Conservation (phyloP, 495 filamentous ascomycete genomes). For the Aspergillus egyptiacus region DNA sequence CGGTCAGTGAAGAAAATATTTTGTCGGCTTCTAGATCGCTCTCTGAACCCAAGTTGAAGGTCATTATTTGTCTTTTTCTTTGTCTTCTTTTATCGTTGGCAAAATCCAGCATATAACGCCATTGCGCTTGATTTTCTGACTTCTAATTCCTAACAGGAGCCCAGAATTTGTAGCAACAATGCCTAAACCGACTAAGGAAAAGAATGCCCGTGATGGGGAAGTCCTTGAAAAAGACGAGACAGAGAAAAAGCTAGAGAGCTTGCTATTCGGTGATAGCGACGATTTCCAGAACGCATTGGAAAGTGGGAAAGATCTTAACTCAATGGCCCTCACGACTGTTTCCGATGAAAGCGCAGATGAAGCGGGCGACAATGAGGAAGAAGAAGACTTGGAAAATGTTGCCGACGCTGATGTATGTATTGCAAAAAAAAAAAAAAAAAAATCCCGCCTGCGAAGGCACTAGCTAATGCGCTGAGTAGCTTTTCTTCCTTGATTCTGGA, state of each 20-base stretch:
- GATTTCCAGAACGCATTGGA: constrained; percentile 70
- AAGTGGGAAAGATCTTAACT: constrained; percentile 29
- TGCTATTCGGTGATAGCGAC: constrained; percentile 80
- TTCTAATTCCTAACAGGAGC: not conserved
- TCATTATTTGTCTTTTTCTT: not conserved
- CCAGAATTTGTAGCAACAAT: constrained; percentile 17
- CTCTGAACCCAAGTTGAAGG: not conserved
- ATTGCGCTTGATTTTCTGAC: not conserved
- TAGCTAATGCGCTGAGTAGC: constrained; percentile 35
- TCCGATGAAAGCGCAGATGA: constrained; percentile 34
- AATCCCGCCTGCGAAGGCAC: not conserved
- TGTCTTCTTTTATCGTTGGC: not conserved
- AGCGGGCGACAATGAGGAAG: constrained; percentile 19
- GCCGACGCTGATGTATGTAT: constrained; percentile 59
- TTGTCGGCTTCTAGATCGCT: constrained; percentile 4
- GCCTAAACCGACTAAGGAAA: constrained; percentile 31
- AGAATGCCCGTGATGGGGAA: constrained; percentile 36
- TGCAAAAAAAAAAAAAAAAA: no score
- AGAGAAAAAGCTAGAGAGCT: constrained; percentile 75
- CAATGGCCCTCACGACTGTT: constrained; percentile 28
- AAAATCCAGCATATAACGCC: not conserved
- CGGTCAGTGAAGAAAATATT: constrained; percentile 24
- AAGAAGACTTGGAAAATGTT: constrained; percentile 36
- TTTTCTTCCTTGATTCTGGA: constrained; percentile 67
- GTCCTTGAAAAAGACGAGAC: constrained; percentile 65